Conservation (phyloP, 495 filamentous ascomycete genomes). For the Entonaema liquescens region DNA sequence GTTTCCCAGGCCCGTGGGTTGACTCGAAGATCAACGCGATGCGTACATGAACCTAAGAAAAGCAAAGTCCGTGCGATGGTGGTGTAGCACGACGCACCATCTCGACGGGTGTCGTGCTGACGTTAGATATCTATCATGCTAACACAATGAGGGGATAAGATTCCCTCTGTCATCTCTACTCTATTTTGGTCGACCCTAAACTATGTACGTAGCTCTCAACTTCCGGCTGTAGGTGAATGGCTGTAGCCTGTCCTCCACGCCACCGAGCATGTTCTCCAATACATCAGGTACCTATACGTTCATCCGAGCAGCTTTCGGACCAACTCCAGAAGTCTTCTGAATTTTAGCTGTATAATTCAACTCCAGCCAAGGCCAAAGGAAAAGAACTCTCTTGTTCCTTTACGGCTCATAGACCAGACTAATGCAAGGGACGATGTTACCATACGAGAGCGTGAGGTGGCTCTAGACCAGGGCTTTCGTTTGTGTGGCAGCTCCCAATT, state of each 20-base stretch:
- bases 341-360: not conserved
- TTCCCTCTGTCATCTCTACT: not conserved
- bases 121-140: constrained; percentile 1
- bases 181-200: not conserved
- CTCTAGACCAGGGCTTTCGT: not conserved
- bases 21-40: constrained; percentile 5
- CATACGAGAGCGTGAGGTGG: constrained; percentile 2
- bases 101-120: not conserved
- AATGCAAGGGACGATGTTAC: constrained; percentile 41
- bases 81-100: not conserved
- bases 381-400: not conserved
- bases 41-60: not conserved
- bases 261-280: too few relatives aligned
- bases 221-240: not conserved
- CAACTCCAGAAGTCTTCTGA: not conserved
- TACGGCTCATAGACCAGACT: constrained; percentile 25
- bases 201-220: not conserved
- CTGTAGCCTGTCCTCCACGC: too few relatives aligned
- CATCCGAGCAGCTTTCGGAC: not conserved
- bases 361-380: constrained; percentile 29
- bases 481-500: constrained; percentile 42
- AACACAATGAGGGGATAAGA: not conserved
- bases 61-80: not conserved
- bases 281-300: too few relatives aligned
- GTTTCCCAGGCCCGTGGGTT: constrained; percentile 15